Conservation (phyloP, 345 rosid species). For the Hirschfeldia incana region DNA sequence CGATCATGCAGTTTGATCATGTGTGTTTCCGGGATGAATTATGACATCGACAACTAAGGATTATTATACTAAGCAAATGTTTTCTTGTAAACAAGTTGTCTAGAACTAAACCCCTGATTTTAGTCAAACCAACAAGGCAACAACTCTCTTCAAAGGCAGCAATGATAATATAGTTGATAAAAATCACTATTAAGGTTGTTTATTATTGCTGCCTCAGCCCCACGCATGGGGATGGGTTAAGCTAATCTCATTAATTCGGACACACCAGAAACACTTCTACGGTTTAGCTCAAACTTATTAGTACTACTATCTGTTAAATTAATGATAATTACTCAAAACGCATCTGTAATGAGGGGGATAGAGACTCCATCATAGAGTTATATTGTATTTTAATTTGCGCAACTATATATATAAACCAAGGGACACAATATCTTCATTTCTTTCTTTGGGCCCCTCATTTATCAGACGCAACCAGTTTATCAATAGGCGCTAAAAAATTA, state of each 20-base stretch:
- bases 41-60: not conserved
- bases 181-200: not conserved
- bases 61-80: not conserved
- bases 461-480: constrained; percentile 22
- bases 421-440: constrained; percentile 5
- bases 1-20: not conserved
- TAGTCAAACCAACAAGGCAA: not conserved
- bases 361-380: not conserved
- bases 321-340: not conserved
- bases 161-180: not conserved
- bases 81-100: not conserved
- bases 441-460: constrained; percentile 14
- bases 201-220: constrained; percentile 14
- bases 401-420: constrained; percentile 27
- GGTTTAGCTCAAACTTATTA: not conserved
- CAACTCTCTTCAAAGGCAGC: constrained; percentile 9
- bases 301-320: not conserved
- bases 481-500: constrained; percentile 32
- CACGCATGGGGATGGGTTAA: constrained; percentile 31
- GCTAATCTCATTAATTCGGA: not conserved
- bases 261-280: not conserved
- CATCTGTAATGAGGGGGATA: not conserved
- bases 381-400: not conserved
- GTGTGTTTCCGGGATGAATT: not conserved
- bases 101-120: not conserved